Evolutionary conservation across 805 yeast species (phyloP).

Genomic region (Nakazawaea laoshanensis): DNA sequence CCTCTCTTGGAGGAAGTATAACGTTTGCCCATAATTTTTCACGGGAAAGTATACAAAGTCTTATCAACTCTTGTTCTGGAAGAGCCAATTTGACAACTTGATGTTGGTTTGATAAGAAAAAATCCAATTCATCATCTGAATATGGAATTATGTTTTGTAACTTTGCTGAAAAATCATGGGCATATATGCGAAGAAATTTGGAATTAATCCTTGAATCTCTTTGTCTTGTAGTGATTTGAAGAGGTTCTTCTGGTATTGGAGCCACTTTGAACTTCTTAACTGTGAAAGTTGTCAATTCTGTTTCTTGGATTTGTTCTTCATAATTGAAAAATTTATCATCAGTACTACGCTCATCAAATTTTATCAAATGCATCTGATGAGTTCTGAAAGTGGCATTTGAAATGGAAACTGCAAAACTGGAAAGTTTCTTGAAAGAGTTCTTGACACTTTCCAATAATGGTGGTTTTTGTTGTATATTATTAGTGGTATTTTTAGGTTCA

Average conservation of each 20-base stretch:
- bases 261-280: neutral
- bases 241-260: neutral
- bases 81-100: neutral
- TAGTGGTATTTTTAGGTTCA: no score
- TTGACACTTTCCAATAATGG: no score
- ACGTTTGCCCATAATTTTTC: slow-evolving; percentile 48
- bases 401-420: slow-evolving; percentile 3
- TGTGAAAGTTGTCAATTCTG: neutral
- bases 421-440: slow-evolving; percentile 4
- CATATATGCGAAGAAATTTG: slow-evolving; percentile 37
- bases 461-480: no score
- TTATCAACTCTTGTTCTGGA: slow-evolving; percentile 14
- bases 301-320: neutral
- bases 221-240: slow-evolving; percentile 1
- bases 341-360: slow-evolving; percentile 8
- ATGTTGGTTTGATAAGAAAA: slow-evolving; percentile 8
- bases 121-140: slow-evolving; percentile 25
- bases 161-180: slow-evolving; percentile 38
- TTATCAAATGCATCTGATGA: neutral
- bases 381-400: neutral
- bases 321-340: slow-evolving; percentile 7
- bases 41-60: slow-evolving; percentile 32
- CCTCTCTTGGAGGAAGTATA: slow-evolving; percentile 42
- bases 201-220: slow-evolving; percentile 46
- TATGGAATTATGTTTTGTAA: slow-evolving; percentile 21